phyloP scores from a whole-genome alignment of 2,329 filamentous ascomycete genomes.

The Fusarium chaquense region DNA sequence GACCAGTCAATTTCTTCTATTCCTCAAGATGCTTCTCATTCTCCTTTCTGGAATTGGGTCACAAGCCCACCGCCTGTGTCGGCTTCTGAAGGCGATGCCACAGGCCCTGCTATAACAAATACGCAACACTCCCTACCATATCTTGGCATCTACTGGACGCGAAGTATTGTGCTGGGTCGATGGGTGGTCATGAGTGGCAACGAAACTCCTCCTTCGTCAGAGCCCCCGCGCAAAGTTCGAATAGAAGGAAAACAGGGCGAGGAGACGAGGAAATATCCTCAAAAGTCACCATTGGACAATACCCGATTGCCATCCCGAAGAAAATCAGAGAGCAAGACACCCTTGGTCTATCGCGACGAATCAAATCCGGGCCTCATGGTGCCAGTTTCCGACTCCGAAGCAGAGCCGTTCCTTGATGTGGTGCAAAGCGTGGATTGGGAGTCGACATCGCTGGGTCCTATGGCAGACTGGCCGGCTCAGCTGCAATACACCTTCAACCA shows the following conservation, averaged over 20 bases:
- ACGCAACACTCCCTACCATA: conserved; percentile 49
- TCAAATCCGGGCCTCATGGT: conserved; percentile 52
- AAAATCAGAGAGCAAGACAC: conserved; percentile 43
- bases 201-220: conserved; percentile 49
- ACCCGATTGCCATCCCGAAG: conserved; percentile 36
- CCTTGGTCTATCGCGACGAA: conserved; percentile 49
- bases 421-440: conserved; percentile 61
- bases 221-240: conserved; percentile 51
- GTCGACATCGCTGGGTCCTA: conserved; percentile 60
- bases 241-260: conserved; percentile 45
- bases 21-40: conserved; percentile 48
- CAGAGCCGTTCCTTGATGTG: conserved; percentile 55
- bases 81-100: conserved; percentile 11
- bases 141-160: conserved; percentile 55
- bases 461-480: conserved; percentile 60
- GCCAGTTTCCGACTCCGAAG: conserved; percentile 52
- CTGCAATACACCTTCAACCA: conserved; percentile 61
- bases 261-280: conserved; percentile 36
- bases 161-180: conserved; percentile 50
- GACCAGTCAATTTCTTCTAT: conserved; percentile 50
- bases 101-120: conserved; percentile 17
- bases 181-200: conserved; percentile 58
- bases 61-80: conserved; percentile 37
- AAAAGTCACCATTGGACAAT: conserved; percentile 41
- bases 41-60: conserved; percentile 57